These are phyloP conservation scores for Neoboletus brunneissimus DNA, from an alignment of 768 basidiomycete genomes.

Conservation along the genomic window DNA sequence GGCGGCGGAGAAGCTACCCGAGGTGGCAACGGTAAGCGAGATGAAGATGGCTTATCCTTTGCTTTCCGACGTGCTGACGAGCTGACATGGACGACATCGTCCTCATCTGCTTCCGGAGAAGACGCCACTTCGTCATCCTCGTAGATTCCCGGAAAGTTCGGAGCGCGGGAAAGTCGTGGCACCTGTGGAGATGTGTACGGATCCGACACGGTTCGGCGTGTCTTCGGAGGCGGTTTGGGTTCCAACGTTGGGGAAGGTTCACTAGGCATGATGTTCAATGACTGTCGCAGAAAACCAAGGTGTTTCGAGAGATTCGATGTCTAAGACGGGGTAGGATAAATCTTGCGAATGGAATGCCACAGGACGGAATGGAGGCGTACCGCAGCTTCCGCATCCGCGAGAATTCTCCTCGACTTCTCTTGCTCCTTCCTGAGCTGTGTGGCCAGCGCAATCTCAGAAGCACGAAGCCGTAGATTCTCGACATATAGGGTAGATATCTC, in stretches of 20 bases:
- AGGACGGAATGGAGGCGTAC: slow-evolving; percentile 41
- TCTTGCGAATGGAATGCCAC: slow-evolving; percentile 16
- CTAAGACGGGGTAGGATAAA: slow-evolving; percentile 31
- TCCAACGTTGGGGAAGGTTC: slow-evolving; percentile 35
- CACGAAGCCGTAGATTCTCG: slow-evolving; percentile 78
- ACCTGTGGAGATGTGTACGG: slow-evolving; percentile 46
- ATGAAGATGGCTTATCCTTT: slow-evolving; percentile 48
- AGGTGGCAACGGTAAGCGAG: slow-evolving; percentile 47
- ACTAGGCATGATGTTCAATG: slow-evolving; percentile 44
- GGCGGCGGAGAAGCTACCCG: slow-evolving; percentile 42
- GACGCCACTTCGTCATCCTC: slow-evolving; percentile 62
- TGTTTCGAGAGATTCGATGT: slow-evolving; percentile 63
- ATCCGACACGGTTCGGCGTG: slow-evolving; percentile 45
- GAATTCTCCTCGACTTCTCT: slow-evolving; percentile 69
- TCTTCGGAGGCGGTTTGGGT: slow-evolving; percentile 48
- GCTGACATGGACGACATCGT: slow-evolving; percentile 37
- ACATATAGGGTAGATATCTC: slow-evolving; percentile 80
- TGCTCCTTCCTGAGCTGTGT: slow-evolving; percentile 78
- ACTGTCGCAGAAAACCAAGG: slow-evolving; percentile 60
- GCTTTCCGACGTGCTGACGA: slow-evolving; percentile 41
- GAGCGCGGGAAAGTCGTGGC: slow-evolving; percentile 60
- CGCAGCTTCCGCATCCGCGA: slow-evolving; percentile 72
- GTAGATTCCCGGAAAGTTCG: slow-evolving; percentile 61
- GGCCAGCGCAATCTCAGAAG: slow-evolving; percentile 73
- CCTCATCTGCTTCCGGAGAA: slow-evolving; percentile 42